A percentile compares a stretch with the other conserved stretches of the same genome.
These are phyloP conservation scores for Nakataea oryzae DNA, from an alignment of 2,329 filamentous ascomycete genomes.

Conservation along the genomic window DNA sequence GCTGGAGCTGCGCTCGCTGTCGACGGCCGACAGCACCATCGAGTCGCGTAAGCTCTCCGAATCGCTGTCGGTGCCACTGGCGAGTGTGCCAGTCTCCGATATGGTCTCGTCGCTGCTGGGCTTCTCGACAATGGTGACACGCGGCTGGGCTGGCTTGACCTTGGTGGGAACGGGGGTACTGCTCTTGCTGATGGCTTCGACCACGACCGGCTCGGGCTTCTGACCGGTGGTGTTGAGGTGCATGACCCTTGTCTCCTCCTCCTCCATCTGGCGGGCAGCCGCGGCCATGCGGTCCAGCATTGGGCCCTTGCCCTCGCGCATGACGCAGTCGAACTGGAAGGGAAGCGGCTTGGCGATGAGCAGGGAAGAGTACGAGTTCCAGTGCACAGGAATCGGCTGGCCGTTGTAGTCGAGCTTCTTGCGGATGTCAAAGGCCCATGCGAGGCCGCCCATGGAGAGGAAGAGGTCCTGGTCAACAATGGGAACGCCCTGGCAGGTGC, in stretches of 20 bases:
- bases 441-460: conserved; percentile 26
- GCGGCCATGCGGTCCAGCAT: conserved; percentile 2
- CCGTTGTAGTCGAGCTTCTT: conserved; percentile 22
- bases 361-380: conserved; percentile 31
- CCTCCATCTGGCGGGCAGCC: conserved; percentile 2
- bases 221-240: not conserved
- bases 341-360: conserved; percentile 30
- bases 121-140: not conserved
- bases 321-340: conserved; percentile 26
- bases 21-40: not conserved
- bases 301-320: conserved; percentile 11
- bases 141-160: not conserved
- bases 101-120: not conserved
- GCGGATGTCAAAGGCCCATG: conserved; percentile 43
- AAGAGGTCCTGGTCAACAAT: conserved; percentile 30
- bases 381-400: conserved; percentile 32
- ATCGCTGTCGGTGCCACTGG: conserved; percentile 2
- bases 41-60: not conserved
- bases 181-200: not conserved
- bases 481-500: conserved; percentile 32
- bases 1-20: not conserved
- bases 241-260: not conserved
- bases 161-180: not conserved
- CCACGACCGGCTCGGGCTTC: not conserved
- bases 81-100: not conserved